These are phyloP conservation scores for Capsicum rhomboideum DNA, from an alignment of 257 asterid genomes.

Conservation along the genomic window DNA sequence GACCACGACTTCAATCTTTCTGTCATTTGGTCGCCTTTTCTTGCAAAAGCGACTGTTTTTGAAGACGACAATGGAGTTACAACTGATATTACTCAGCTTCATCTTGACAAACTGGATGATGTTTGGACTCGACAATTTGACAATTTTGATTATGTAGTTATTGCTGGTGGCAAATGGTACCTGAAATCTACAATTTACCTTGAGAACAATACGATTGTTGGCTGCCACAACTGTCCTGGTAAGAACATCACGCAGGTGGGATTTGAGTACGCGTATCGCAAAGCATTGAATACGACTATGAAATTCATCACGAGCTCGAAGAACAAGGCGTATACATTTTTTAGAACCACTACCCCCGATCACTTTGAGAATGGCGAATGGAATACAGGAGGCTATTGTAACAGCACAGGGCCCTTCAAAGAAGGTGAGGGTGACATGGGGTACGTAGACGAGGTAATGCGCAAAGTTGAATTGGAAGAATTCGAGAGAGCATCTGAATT, in stretches of 20 bases:
- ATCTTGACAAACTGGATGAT: slow-evolving; percentile 53
- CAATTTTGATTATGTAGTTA: slow-evolving; percentile 37
- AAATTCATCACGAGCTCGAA: slow-evolving; percentile 23
- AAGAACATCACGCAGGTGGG: slow-evolving; percentile 55
- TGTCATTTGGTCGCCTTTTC: slow-evolving; percentile 67
- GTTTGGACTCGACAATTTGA: slow-evolving; percentile 49
- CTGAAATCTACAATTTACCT: slow-evolving; percentile 54
- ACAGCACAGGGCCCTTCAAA: slow-evolving; percentile 48
- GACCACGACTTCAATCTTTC: slow-evolving; percentile 47
- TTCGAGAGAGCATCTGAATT: slow-evolving; percentile 22
- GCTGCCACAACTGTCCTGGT: slow-evolving; percentile 63
- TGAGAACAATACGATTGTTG: slow-evolving; percentile 40
- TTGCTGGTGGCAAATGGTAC: slow-evolving; percentile 80
- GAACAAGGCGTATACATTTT: slow-evolving; percentile 22
- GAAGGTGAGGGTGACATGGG: slow-evolving; percentile 30
- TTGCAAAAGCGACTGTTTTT: slow-evolving; percentile 40
- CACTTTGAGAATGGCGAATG: slow-evolving; percentile 81
- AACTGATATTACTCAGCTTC: slow-evolving; percentile 42
- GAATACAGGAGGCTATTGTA: slow-evolving; percentile 66
- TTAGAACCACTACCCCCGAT: slow-evolving; percentile 55
- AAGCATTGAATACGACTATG: slow-evolving; percentile 42
- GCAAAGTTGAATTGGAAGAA: slow-evolving; percentile 48
- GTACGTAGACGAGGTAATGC: slow-evolving; percentile 27
- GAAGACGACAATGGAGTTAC: slow-evolving; percentile 70
- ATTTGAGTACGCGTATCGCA: slow-evolving; percentile 41